A percentile compares a stretch with the other conserved stretches of the same genome.
These are phyloP conservation scores for Colletotrichum noveboracense DNA, from an alignment of 2,329 filamentous ascomycete species.

Conservation along the genomic window DNA sequence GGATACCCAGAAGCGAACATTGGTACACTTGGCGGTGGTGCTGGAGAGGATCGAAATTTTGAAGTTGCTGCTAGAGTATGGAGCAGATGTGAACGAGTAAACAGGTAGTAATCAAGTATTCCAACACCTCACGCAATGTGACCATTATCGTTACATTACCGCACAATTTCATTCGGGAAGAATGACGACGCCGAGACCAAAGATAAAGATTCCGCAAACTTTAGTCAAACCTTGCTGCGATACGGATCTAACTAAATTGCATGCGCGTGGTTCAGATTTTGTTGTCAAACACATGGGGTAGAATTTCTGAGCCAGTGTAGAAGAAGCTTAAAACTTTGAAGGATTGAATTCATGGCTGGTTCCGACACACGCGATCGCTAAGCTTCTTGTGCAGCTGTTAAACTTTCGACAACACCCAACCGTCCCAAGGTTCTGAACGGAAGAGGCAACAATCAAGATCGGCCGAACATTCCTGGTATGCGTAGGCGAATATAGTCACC, in stretches of 20 bases:
- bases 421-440: neutral
- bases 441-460: neutral
- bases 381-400: neutral
- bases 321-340: neutral
- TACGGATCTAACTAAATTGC: neutral
- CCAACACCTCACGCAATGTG: neutral
- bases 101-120: neutral
- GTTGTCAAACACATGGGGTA: neutral
- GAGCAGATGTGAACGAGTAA: neutral
- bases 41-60: neutral
- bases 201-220: neutral
- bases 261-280: neutral
- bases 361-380: neutral
- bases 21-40: neutral
- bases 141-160: neutral
- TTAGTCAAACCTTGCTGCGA: neutral
- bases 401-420: neutral
- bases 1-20: neutral
- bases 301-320: neutral
- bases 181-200: neutral
- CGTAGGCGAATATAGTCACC: neutral
- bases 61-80: neutral
- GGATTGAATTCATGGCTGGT: neutral
- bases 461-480: neutral
- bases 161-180: fast-evolving